A percentile compares a stretch with the other conserved stretches of the same genome.
Conservation (phyloP, 2,329 filamentous ascomycete species). For the Ceratocystis cacaofunesta region DNA sequence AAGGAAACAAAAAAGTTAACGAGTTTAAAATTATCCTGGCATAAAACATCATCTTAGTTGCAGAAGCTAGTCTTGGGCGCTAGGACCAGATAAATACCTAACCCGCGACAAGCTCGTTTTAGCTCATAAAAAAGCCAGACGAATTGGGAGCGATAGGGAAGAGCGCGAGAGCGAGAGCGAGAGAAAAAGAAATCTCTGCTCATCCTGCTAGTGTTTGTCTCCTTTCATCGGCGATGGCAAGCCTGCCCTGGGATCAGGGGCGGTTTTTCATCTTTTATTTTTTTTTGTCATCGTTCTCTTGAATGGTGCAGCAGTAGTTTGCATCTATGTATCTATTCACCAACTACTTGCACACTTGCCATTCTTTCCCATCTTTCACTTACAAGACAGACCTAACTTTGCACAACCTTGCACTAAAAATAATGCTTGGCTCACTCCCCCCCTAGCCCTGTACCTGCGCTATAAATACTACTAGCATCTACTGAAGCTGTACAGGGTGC, state of each 20-base stretch:
- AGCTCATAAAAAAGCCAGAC: background rate
- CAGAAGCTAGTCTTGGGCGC: background rate
- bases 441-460: background rate
- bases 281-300: background rate
- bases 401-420: too few relatives aligned
- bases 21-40: background rate
- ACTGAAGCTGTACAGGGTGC: background rate
- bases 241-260: background rate
- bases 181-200: background rate
- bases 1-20: background rate
- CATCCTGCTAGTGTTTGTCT: background rate
- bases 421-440: too few relatives aligned
- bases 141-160: background rate
- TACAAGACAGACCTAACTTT: too few relatives aligned
- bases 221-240: background rate
- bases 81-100: slow-evolving; percentile 3
- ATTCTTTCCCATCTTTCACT: background rate
- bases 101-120: background rate
- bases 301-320: background rate
- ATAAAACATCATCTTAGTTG: slow-evolving; percentile 3
- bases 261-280: background rate
- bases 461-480: background rate
- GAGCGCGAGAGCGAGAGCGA: too few relatives aligned
- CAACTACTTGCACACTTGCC: background rate
- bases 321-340: background rate